Base-by-base conservation (phyloP, 2,329 filamentous ascomycete genomes). In the Aspergillus sp. region DNA sequence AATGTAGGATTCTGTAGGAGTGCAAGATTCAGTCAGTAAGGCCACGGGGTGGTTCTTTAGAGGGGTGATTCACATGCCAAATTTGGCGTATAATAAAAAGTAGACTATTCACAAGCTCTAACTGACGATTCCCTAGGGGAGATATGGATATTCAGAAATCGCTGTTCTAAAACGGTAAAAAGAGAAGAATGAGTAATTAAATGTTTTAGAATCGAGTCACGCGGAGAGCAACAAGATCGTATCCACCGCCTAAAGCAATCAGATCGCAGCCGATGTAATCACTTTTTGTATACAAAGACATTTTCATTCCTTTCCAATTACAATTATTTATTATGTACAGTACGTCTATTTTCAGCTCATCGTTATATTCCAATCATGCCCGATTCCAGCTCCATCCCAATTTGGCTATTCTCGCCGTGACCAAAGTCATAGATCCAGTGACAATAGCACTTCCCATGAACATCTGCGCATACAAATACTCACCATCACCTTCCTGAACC, bases 401-500 rank as follows among this genome's bases (percentile, higher is more conserved):
- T 47, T 68, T 70, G 5, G 60, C 61, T 39, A 70, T 53, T 48
- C 74, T 66, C 6, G 73, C 68, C 13, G 60, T 65, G 15, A 69
- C 44, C 52, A 79, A 55, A 3, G 74, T 62, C n/a, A 65, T 46
- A 22, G 62, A 61, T 23, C 76, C 77, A 5, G 70, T 55, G 15
- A 76, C 49, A 48, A 80, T 63, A 12, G 66, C 63, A 44, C 63
- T 58, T 0, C 71, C 77, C 38, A 75, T 71, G 60, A 77, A 79
- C 48, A 76, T 68, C 62, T 80, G 76, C 13, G 76, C 74, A 55
- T 74, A 75, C 32, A 76, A 49, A 58, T 76, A 81, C 6, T 63
- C 55, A 0, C 76, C 77, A 9, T 65, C 53, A 20, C 70, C 67
- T 9, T 56, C 62, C 50, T 75, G 60, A 19, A 82, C 69, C 53